Conservation (phyloP, 208 protist species). For the Phytomonas sp. region DNA sequence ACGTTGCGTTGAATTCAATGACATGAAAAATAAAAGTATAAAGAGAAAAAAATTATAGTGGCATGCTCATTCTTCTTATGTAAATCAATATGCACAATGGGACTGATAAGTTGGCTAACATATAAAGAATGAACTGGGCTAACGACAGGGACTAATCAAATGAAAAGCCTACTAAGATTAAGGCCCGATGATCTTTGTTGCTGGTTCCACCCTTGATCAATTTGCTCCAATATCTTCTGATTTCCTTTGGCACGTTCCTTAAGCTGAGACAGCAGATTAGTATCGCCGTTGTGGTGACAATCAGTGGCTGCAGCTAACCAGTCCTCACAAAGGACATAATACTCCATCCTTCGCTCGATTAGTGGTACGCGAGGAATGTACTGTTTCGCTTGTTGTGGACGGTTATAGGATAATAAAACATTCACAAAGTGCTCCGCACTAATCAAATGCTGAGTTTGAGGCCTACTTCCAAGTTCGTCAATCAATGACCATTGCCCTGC, state of each 20-base stretch:
- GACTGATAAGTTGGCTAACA: neutral
- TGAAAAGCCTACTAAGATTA: conserved; percentile 38
- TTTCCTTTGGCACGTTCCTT: conserved; percentile 64
- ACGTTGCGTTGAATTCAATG: neutral
- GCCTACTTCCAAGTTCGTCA: conserved; percentile 38
- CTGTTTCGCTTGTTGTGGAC: conserved; percentile 54
- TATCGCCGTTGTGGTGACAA: conserved; percentile 48
- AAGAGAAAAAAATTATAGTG: conserved; percentile 10
- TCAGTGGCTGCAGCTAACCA: conserved; percentile 57
- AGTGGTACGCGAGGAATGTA: conserved; percentile 55
- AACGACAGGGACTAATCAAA: neutral
- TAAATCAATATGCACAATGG: conserved; percentile 1
- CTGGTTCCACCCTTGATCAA: conserved; percentile 70
- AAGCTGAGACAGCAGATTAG: conserved; percentile 51
- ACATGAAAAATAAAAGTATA: conserved; percentile 2
- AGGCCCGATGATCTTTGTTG: conserved; percentile 28
- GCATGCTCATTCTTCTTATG: neutral
- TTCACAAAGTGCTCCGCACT: conserved; percentile 40
- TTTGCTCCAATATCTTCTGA: conserved; percentile 29
- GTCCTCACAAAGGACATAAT: conserved; percentile 71
- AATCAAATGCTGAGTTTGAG: conserved; percentile 35
- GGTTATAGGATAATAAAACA: conserved; percentile 38
- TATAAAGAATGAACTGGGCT: neutral
- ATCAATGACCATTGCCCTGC: conserved; percentile 65
- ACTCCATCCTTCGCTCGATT: conserved; percentile 73